Conservation (phyloP, 192 early-diverging fungal species). For the Umbelopsis sp. region DNA sequence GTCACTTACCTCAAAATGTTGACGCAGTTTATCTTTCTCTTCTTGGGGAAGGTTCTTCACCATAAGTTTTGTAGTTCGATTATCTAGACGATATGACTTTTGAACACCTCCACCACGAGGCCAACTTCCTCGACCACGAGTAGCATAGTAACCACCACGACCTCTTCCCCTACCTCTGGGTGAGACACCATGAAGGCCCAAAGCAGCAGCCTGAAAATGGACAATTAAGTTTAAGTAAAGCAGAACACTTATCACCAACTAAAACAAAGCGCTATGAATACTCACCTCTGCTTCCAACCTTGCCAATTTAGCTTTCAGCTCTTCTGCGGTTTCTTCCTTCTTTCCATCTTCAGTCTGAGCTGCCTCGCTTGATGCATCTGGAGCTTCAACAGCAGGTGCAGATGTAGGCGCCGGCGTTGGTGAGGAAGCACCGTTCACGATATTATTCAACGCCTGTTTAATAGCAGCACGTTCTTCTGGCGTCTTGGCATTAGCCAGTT, state of each 20-base stretch:
- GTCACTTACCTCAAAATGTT: constrained; percentile 66
- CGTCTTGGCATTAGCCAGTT: constrained; percentile 56
- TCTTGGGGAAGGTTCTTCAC: constrained; percentile 56
- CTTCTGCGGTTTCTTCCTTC: constrained; percentile 42
- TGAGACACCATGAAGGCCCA: constrained; percentile 28
- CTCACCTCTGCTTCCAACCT: constrained; percentile 64
- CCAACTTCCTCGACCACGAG: constrained; percentile 51
- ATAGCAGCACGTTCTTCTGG: constrained; percentile 51
- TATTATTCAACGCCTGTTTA: constrained; percentile 50
- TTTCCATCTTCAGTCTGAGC: constrained; percentile 24
- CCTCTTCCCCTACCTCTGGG: constrained; percentile 49
- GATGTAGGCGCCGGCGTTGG: constrained; percentile 25
- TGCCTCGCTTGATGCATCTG: constrained; percentile 2
- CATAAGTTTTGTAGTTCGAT: constrained; percentile 69
- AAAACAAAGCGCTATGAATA: background rate
- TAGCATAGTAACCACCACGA: constrained; percentile 45
- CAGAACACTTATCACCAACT: background rate
- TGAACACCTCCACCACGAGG: constrained; percentile 38
- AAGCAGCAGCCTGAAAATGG: constrained; percentile 35
- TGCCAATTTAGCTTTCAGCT: constrained; percentile 59
- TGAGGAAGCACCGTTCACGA: constrained; percentile 43
- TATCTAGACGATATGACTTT: constrained; percentile 59
- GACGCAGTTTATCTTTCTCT: constrained; percentile 48
- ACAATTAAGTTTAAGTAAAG: constrained; percentile 5
- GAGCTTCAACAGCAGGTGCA: constrained; percentile 5